These are phyloP conservation scores for Torulaspora maleeae DNA, from an alignment of 805 yeast species.

Conservation along the genomic window DNA sequence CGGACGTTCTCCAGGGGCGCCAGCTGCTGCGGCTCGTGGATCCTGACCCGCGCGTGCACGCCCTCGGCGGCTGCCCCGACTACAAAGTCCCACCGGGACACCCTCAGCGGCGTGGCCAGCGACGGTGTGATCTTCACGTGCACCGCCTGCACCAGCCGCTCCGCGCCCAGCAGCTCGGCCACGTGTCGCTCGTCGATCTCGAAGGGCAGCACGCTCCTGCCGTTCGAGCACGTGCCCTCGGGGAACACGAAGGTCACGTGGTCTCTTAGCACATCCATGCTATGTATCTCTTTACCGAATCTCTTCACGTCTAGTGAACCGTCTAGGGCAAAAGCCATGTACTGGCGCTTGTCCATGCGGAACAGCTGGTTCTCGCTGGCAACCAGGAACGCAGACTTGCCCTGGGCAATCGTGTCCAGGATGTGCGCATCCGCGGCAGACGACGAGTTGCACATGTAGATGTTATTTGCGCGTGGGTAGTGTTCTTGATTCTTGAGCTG, in stretches of 20 bases:
- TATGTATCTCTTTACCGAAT: conserved; percentile 15
- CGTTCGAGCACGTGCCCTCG: conserved; percentile 86
- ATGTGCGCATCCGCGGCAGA: conserved; percentile 45
- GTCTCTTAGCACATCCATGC: conserved; percentile 29
- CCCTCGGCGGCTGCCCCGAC: conserved; percentile 22
- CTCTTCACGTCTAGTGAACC: conserved; percentile 23
- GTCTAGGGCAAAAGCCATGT: conserved; percentile 20
- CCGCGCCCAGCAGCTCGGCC: conserved; percentile 17
- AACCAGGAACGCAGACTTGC: conserved; percentile 19
- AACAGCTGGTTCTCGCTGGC: conserved; percentile 17
- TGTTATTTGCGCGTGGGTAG: conserved; percentile 38
- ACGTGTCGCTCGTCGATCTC: conserved; percentile 28
- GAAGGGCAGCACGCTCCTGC: conserved; percentile 66
- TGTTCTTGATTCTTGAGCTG: conserved; percentile 21
- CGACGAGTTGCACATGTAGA: conserved; percentile 47
- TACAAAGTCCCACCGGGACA: conserved; percentile 14
- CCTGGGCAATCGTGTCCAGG: conserved; percentile 31
- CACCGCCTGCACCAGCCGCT: conserved; percentile 22
- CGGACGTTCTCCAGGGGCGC: conserved; percentile 31
- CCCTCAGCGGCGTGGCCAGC: conserved; percentile 34
- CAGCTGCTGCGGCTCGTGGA: conserved; percentile 22
- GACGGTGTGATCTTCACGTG: conserved; percentile 32
- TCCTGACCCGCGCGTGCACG: conserved; percentile 22
- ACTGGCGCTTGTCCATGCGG: conserved; percentile 16
- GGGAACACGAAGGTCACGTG: conserved; percentile 53